These are phyloP conservation scores for Rhizopus sp. DNA, from an alignment of 371 early-diverging fungal species.

Conservation along the genomic window DNA sequence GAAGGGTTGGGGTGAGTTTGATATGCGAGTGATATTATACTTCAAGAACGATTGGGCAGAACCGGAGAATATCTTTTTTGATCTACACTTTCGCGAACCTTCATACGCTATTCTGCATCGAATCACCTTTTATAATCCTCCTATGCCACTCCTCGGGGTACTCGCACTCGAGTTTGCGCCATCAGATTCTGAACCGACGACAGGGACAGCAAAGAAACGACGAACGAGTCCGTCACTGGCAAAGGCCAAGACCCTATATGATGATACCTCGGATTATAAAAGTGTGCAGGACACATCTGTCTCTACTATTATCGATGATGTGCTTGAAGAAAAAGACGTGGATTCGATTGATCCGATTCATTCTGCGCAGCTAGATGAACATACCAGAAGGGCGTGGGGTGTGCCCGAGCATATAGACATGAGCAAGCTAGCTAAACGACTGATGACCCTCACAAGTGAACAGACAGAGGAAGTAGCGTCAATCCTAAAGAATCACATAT, in stretches of 20 bases:
- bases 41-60: slow-evolving; percentile 51
- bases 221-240: slow-evolving; percentile 17
- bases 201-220: slow-evolving; percentile 16
- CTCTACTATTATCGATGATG: slow-evolving; percentile 27
- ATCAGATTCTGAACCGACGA: slow-evolving; percentile 1
- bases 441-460: slow-evolving; percentile 26
- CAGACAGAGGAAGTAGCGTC: slow-evolving; percentile 32
- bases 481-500: slow-evolving; percentile 25
- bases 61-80: slow-evolving; percentile 58
- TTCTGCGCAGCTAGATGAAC: slow-evolving; percentile 23
- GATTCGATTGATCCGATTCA: slow-evolving; percentile 38
- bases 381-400: slow-evolving; percentile 40
- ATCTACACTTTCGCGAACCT: slow-evolving; percentile 62
- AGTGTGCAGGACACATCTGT: slow-evolving; percentile 1
- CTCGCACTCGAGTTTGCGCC: slow-evolving; percentile 5
- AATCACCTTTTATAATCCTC: slow-evolving; percentile 36
- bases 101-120: slow-evolving; percentile 52
- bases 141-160: slow-evolving; percentile 9
- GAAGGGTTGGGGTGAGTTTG: slow-evolving; percentile 78
- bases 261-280: background rate
- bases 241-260: background rate
- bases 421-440: slow-evolving; percentile 37
- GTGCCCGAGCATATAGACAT: slow-evolving; percentile 48
- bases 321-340: slow-evolving; percentile 41
- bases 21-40: slow-evolving; percentile 61